Conservation (phyloP, 2,329 filamentous ascomycete genomes). For the Hortaea sp. region DNA sequence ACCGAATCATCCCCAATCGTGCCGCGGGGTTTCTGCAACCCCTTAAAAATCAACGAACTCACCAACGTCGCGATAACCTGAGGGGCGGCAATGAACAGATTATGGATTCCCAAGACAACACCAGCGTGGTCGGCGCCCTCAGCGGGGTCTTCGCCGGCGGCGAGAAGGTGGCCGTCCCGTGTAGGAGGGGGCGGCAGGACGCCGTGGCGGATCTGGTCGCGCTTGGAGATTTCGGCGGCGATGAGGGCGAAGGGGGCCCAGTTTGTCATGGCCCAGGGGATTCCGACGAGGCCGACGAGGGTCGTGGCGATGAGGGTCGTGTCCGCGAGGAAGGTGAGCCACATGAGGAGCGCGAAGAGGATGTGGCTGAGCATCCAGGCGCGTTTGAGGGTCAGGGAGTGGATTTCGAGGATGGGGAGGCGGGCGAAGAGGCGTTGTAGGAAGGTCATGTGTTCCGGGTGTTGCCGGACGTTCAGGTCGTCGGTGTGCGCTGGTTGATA, state of each 20-base stretch:
- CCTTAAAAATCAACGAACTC: slow-evolving; percentile 73
- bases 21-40: slow-evolving; percentile 79
- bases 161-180: slow-evolving; percentile 29
- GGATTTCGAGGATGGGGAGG: slow-evolving; percentile 52
- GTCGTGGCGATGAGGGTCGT: slow-evolving; percentile 62
- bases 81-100: slow-evolving; percentile 83
- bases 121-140: slow-evolving; percentile 64
- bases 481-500: slow-evolving; percentile 7
- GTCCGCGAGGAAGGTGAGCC: slow-evolving; percentile 68
- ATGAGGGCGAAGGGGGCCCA: slow-evolving; percentile 97
- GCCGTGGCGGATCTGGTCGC: slow-evolving; percentile 57
- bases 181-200: slow-evolving; percentile 31
- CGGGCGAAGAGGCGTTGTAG: slow-evolving; percentile 1
- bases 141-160: slow-evolving; percentile 42
- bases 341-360: slow-evolving; percentile 75
- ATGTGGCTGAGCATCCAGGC: slow-evolving; percentile 79
- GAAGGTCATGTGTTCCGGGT: slow-evolving; percentile 8
- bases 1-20: slow-evolving; percentile 78
- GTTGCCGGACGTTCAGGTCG: slow-evolving; percentile 1
- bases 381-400: slow-evolving; percentile 74
- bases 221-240: slow-evolving; percentile 77
- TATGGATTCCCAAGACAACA: slow-evolving; percentile 88
- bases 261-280: slow-evolving; percentile 85
- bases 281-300: slow-evolving; percentile 70
- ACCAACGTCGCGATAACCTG: slow-evolving; percentile 84